phyloP scores from a whole-genome alignment of 2,329 filamentous ascomycete species.

The Fusarium oligoseptatum region DNA sequence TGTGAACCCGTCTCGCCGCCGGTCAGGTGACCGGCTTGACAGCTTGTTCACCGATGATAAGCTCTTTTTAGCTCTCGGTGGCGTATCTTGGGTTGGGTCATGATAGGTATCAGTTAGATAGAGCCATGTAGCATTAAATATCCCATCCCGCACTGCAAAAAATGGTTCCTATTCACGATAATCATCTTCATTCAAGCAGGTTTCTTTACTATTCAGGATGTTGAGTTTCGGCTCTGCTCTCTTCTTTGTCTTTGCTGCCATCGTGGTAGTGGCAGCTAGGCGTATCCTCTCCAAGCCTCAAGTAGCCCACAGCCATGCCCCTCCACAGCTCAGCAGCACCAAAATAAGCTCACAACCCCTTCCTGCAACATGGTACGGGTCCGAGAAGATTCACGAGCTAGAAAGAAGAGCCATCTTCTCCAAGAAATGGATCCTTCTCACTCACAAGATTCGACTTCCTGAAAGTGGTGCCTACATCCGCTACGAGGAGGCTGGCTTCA shows the following conservation, averaged over 20 bases:
- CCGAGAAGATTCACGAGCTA: constrained; percentile 66
- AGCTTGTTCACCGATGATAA: constrained; percentile 22
- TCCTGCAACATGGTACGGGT: constrained; percentile 61
- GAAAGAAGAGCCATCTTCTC: constrained; percentile 70
- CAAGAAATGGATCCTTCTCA: constrained; percentile 67
- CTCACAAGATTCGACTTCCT: constrained; percentile 63
- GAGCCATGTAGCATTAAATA: not conserved
- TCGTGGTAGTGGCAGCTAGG: not conserved
- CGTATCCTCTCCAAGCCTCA: constrained; percentile 24
- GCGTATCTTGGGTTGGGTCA: not conserved
- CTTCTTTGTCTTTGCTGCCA: not conserved
- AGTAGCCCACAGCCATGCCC: constrained; percentile 16
- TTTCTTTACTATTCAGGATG: not conserved
- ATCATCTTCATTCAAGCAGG: not conserved
- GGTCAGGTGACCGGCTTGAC: constrained; percentile 37
- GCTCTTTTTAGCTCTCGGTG: not conserved
- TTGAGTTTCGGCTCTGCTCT: not conserved
- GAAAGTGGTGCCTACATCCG: constrained; percentile 68
- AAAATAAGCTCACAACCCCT: constrained; percentile 34
- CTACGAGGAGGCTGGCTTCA: constrained; percentile 67
- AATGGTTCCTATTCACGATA: not conserved
- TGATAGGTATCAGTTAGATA: not conserved
- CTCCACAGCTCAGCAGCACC: constrained; percentile 20
- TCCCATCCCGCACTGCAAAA: not conserved
- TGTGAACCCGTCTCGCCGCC: constrained; percentile 24